Evolutionary conservation across 257 asterid species (phyloP), one percentile per base, ranked within the genome.

Genomic region (Ajuga chamaepitys): DNA sequence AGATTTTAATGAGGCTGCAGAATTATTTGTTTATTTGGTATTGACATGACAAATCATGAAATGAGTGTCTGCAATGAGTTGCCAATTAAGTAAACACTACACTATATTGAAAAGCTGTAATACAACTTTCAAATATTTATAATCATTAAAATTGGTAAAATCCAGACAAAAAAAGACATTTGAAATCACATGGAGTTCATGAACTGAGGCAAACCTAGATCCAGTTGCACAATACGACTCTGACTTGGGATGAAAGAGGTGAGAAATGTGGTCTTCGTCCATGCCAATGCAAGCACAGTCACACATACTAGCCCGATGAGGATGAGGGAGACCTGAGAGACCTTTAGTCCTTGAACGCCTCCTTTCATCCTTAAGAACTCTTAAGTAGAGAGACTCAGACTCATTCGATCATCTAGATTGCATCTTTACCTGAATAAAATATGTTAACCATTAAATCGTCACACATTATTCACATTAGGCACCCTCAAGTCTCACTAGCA

Each of bases 301-400:
- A 67, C 74, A 45, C 97, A 87, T 16, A 86, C 86, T 35, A 87
- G 77, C 62, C 85, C 87, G 10, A 87, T 70, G 75, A 93, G 96
- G 86, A 87, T 75, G 79, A 89, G 80, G 82, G 95, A 86, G 84
- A 83, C 83, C 79, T 85, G 97, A 25, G 86, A 70, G 62, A 78
- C 78, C 80, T 80, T 93, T 61, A 93, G 70, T 46, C 88, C 94
- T 73, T 73, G 78, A 55, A 85, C 67, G 84, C 88, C 89, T 78
- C 92, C 92, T 83, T 89, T 93, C 99, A 93, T 93, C 92, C 90
- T 86, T 66, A 59, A 46, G 26, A 69, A 71, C 74, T 59, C 67
- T 47, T n/a, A 66, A 47, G 56, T 59, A 45, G 62, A 54, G 45
- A 47, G 50, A 64, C 67, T 69, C 76, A 58, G 70, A 77, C 68